Evolutionary conservation across 495 filamentous ascomycete species (phyloP), one percentile per base, ranked within the genome.

Genomic region (Glutinoglossum americanum): DNA sequence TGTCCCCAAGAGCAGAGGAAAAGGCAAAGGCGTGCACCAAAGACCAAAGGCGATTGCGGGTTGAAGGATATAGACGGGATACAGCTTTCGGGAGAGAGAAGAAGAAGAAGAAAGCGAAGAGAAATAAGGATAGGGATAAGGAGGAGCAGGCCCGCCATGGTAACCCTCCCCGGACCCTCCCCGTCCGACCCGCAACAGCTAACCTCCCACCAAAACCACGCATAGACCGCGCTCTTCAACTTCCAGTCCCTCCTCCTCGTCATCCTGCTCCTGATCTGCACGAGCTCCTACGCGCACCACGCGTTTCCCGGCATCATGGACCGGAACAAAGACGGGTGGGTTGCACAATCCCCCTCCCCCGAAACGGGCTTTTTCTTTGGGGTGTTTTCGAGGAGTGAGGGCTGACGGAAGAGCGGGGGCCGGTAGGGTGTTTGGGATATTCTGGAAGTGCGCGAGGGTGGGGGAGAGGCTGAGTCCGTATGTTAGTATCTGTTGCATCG

Each of bases 381-480:
- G n/a, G 48, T n/a, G n/a, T n/a, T n/a, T n/a, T 11, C 32, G 13
- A 45, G 61, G 21, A 19, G 32, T 32, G 49, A 13, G 5, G 49
- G 49, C 49, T 53, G 25, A 27, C n/a, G 47, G 8, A 6, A n/a
- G 13, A 1, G 28, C 11, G 23, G 11, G 19, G 13, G 21, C 8
- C 3, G 3, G 60, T 65, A 92, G 87, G 25, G 69, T 93, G 15
- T 80, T 85, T 62, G 89, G 89, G 45, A 81, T 92, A 51, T 95
- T 98, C 70, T 98, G 92, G 92, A 97, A 97, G 69, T 92, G 82
- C 60, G 92, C 92, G 32, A 76, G 92, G 60, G 80, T 98, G 65
- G 92, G 92, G 28, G 92, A 98, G 74, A 74, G 92, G 58, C 69
- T 98, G 57, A 95, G 89, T 64, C 93, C 92, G 47, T 97, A 98